Evolutionary conservation across 2,329 filamentous ascomycete species (phyloP).

Genomic region (Incumbomyces lentus): DNA sequence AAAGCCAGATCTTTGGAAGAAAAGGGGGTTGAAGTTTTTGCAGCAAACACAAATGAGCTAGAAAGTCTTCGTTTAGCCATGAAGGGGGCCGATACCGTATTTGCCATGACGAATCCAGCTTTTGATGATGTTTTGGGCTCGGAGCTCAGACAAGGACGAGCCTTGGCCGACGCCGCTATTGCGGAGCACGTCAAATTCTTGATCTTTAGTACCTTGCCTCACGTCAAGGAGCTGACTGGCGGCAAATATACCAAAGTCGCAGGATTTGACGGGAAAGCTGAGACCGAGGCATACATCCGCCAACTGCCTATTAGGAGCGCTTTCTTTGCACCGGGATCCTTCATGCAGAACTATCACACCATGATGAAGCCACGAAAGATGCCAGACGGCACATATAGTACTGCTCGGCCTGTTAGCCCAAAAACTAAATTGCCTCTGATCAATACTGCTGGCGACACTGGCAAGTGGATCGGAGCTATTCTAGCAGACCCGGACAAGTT

Average conservation of each 20-base stretch:
- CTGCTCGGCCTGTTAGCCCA: slow-evolving; percentile 16
- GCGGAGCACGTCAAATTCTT: slow-evolving; percentile 22
- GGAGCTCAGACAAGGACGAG: slow-evolving; percentile 21
- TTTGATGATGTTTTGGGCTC: slow-evolving; percentile 10
- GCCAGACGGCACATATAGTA: slow-evolving; percentile 23
- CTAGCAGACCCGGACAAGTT: slow-evolving; percentile 29
- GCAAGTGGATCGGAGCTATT: slow-evolving; percentile 28
- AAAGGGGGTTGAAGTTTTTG: slow-evolving; percentile 42
- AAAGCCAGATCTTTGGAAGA: slow-evolving; percentile 35
- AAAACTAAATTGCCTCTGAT: slow-evolving; percentile 25
- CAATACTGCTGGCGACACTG: slow-evolving; percentile 28
- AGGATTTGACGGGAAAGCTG: slow-evolving; percentile 49
- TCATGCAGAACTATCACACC: slow-evolving; percentile 42
- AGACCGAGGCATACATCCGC: slow-evolving; percentile 46
- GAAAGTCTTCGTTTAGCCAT: slow-evolving; percentile 37
- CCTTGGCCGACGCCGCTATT: slow-evolving; percentile 24
- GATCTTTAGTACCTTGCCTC: slow-evolving; percentile 24
- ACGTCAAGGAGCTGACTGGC: slow-evolving; percentile 20
- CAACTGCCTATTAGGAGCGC: slow-evolving; percentile 38
- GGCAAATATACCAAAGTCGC: slow-evolving; percentile 28
- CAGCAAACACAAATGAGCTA: slow-evolving; percentile 43
- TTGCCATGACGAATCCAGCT: slow-evolving; percentile 33
- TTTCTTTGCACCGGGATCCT: slow-evolving; percentile 45
- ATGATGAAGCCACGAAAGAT: slow-evolving; percentile 18
- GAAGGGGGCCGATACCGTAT: slow-evolving; percentile 39